These are phyloP conservation scores for Talinum fruticosum DNA, from an alignment of 148 eudicot species.

Conservation along the genomic window DNA sequence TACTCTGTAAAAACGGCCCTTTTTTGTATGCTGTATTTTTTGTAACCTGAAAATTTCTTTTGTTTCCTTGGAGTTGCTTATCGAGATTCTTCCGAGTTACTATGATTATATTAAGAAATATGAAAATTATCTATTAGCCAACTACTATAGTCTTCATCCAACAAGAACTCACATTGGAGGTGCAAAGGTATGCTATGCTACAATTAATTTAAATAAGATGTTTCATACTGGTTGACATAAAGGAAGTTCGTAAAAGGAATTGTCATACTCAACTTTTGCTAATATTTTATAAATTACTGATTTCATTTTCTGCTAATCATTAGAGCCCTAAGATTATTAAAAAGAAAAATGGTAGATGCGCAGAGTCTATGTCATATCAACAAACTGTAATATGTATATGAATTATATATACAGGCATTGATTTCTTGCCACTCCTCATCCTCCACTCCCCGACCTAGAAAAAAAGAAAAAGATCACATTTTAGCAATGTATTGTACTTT, in stretches of 20 bases:
- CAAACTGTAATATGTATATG: background rate
- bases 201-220: background rate
- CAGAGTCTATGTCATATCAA: background rate
- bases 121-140: constrained; percentile 29
- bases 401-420: too few relatives aligned
- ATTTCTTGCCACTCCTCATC: background rate
- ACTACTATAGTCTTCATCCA: constrained; percentile 46
- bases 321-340: background rate
- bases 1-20: background rate
- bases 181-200: constrained; percentile 25
- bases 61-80: constrained; percentile 29
- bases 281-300: background rate
- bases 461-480: background rate
- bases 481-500: background rate
- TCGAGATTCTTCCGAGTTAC: constrained; percentile 36
- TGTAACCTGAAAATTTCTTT: background rate
- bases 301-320: background rate
- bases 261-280: background rate
- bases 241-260: background rate
- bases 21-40: background rate
- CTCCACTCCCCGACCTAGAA: background rate
- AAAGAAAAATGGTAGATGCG: background rate
- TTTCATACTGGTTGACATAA: background rate
- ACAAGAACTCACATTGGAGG: constrained; percentile 35
- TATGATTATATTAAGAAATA: constrained; percentile 28